Percentiles rank a stretch among this genome's conserved stretches.
Evolutionary conservation across 148 eudicot species (phyloP).

Genomic region (Simmondsia chinensis): DNA sequence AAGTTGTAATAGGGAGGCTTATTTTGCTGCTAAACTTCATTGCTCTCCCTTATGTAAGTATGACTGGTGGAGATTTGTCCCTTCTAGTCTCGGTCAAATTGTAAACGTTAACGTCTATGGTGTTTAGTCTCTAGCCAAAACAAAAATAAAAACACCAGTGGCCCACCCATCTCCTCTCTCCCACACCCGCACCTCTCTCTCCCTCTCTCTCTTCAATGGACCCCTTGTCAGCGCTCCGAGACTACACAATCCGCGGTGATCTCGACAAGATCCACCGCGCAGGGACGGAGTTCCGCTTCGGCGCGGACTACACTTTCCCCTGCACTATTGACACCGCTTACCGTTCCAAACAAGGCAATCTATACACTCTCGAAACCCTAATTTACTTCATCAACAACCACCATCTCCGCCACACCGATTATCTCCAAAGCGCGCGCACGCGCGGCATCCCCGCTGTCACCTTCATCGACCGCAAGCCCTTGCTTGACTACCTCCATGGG

Average conservation of each 20-base stretch:
- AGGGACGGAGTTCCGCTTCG: conserved; percentile 57
- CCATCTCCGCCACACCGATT: conserved; percentile 57
- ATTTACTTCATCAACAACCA: conserved; percentile 61
- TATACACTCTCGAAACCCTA: conserved; percentile 85
- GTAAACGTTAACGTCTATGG: too few species aligned
- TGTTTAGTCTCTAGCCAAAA: too few species aligned
- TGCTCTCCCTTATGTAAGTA: too few species aligned
- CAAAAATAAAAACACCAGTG: too few species aligned
- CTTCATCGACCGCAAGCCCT: conserved; percentile 65
- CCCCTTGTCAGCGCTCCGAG: conserved; percentile 68
- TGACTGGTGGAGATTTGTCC: too few species aligned
- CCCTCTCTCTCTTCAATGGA: conserved; percentile 35
- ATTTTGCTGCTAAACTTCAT: too few species aligned
- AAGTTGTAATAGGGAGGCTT: too few species aligned
- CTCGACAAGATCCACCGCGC: conserved; percentile 44
- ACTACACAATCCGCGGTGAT: conserved; percentile 57
- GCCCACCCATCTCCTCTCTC: too few species aligned
- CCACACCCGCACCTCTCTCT: neutral
- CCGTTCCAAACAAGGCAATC: conserved; percentile 59
- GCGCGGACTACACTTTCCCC: conserved; percentile 50
- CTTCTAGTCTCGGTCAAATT: too few species aligned
- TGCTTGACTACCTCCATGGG: conserved; percentile 75
- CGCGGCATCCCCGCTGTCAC: conserved; percentile 56
- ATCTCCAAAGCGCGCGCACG: conserved; percentile 45
- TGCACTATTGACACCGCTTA: conserved; percentile 55